These are phyloP conservation scores for Neurospora sp. DNA, from an alignment of 495 filamentous ascomycete genomes.

Conservation along the genomic window DNA sequence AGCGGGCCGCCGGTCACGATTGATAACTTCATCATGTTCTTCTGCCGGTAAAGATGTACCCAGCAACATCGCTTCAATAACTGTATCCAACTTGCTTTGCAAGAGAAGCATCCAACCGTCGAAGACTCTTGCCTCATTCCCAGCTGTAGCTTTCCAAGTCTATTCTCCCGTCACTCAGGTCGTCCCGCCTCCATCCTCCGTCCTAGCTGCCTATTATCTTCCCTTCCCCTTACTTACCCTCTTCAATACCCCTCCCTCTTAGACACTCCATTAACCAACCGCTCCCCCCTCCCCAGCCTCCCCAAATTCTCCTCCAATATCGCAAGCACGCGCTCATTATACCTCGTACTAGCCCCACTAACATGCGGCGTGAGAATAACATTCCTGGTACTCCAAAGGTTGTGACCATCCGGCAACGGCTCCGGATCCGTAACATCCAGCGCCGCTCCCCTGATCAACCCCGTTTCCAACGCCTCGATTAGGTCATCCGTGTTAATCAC, in stretches of 20 bases:
- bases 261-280: conserved; percentile 58
- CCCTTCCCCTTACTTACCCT: no score
- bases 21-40: not conserved
- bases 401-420: conserved; percentile 57
- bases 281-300: conserved; percentile 45
- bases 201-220: no score
- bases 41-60: not conserved
- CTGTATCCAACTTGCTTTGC: not conserved
- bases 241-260: conserved; percentile 50
- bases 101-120: no score
- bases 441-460: conserved; percentile 56
- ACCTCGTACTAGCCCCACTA: conserved; percentile 50
- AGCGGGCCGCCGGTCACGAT: not conserved
- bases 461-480: conserved; percentile 48
- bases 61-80: not conserved
- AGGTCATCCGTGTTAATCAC: conserved; percentile 62
- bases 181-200: no score
- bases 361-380: conserved; percentile 74
- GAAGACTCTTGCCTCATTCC: no score
- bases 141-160: no score
- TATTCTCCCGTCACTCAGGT: no score
- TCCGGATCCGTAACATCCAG: conserved; percentile 86
- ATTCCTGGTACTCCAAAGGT: conserved; percentile 66
- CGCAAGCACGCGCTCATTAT: conserved; percentile 50
- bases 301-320: conserved; percentile 51